phyloP scores from a whole-genome alignment of 2,329 filamentous ascomycete genomes.

The Aspergillus transmontanensis region DNA sequence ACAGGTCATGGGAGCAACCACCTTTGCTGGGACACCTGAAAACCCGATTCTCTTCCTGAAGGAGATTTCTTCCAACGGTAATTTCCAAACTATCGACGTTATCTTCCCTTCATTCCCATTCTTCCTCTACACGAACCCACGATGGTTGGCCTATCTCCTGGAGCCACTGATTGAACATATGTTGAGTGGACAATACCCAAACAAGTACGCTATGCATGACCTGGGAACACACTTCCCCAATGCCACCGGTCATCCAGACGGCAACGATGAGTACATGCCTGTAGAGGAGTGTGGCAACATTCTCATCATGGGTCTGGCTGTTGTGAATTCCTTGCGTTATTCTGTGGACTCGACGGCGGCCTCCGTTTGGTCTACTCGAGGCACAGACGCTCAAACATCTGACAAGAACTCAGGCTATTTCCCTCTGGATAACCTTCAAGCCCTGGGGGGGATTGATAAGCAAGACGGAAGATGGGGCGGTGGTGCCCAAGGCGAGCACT shows the following conservation, averaged over 20 bases:
- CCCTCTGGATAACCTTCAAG: slow-evolving; percentile 53
- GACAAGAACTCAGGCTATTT: slow-evolving; percentile 41
- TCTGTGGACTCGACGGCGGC: slow-evolving; percentile 56
- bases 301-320: slow-evolving; percentile 77
- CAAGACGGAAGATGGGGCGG: slow-evolving; percentile 66
- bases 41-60: slow-evolving; percentile 77
- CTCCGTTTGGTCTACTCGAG: slow-evolving; percentile 60
- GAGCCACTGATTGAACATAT: slow-evolving; percentile 82
- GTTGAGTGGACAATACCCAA: slow-evolving; percentile 77
- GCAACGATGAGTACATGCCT: slow-evolving; percentile 59
- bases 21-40: slow-evolving; percentile 71
- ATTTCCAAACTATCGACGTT: slow-evolving; percentile 83
- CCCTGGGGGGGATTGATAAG: slow-evolving; percentile 54
- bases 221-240: slow-evolving; percentile 57
- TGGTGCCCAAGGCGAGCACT: slow-evolving; percentile 54
- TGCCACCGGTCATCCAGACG: slow-evolving; percentile 57
- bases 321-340: slow-evolving; percentile 74
- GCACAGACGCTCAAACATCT: slow-evolving; percentile 26
- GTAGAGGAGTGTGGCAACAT: slow-evolving; percentile 69
- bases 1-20: slow-evolving; percentile 77
- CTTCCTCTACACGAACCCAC: slow-evolving; percentile 81
- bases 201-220: slow-evolving; percentile 59
- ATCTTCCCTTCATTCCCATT: slow-evolving; percentile 86
- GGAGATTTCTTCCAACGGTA: slow-evolving; percentile 83
- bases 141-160: slow-evolving; percentile 76